These are phyloP conservation scores for Pseudogymnoascus sp. DNA, from an alignment of 2,329 filamentous ascomycete genomes.

Conservation along the genomic window DNA sequence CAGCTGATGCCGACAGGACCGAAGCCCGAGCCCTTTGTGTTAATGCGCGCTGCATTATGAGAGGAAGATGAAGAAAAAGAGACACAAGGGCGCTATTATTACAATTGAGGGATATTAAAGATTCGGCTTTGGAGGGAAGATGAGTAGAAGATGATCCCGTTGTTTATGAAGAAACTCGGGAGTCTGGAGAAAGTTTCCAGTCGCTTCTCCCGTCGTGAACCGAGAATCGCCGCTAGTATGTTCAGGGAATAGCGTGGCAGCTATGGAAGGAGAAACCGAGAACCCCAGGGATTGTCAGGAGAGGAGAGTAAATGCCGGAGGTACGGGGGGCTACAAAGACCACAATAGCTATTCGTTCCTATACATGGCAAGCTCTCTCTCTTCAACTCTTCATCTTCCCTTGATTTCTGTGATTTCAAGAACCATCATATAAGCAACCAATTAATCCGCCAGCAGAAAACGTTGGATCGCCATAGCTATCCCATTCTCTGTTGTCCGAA, in stretches of 20 bases:
- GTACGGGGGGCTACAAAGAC: background rate
- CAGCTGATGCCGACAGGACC: conserved; percentile 62
- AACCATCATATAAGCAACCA: background rate
- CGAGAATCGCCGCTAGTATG: background rate
- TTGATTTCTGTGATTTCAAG: background rate
- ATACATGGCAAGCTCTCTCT: background rate
- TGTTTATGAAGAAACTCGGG: conserved; percentile 8
- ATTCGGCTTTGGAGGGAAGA: conserved; percentile 9
- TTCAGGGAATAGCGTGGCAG: background rate
- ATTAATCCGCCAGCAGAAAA: background rate
- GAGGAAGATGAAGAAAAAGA: conserved; percentile 14
- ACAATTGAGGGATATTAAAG: conserved; percentile 11
- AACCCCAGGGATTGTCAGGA: background rate
- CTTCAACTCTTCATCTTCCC: background rate
- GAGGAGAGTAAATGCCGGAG: background rate
- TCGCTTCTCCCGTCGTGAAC: conserved; percentile 6
- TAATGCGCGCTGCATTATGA: conserved; percentile 91
- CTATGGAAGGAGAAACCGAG: background rate
- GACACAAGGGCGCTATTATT: conserved; percentile 4
- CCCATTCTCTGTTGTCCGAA: background rate
- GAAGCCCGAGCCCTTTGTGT: conserved; percentile 73
- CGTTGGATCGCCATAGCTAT: background rate
- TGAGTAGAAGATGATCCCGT: background rate
- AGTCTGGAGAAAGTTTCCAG: conserved; percentile 8
- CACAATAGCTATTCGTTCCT: background rate